Conservation (phyloP, 345 rosid genomes). For the Salix purpurea region DNA sequence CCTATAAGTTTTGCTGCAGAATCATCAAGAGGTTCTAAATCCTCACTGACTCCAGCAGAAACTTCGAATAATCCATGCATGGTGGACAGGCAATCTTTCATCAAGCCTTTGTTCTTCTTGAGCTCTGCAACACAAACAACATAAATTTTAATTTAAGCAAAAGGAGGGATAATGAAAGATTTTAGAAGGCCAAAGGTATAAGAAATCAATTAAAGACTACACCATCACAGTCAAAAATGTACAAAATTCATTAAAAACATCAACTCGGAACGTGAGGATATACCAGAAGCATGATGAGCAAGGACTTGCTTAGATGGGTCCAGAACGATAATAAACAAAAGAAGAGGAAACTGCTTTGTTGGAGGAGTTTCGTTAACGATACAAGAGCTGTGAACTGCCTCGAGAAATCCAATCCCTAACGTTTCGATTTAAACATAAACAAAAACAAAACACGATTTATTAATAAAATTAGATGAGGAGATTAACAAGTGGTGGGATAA, state of each 20-base stretch:
- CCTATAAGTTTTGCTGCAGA: too few relatives aligned
- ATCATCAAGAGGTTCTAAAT: too few relatives aligned
- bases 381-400: conserved; percentile 67
- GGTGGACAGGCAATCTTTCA: too few relatives aligned
- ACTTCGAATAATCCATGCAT: too few relatives aligned
- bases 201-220: too few relatives aligned
- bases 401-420: conserved; percentile 64
- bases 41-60: too few relatives aligned
- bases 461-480: neutral
- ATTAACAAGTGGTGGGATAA: neutral
- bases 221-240: neutral
- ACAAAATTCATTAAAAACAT: neutral
- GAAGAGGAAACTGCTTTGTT: conserved; percentile 34
- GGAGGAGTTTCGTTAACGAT: conserved; percentile 52
- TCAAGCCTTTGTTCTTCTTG: too few relatives aligned
- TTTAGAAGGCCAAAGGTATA: too few relatives aligned
- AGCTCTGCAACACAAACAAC: too few relatives aligned
- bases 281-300: conserved; percentile 69
- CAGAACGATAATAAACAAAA: conserved; percentile 26
- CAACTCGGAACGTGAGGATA: neutral
- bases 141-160: too few relatives aligned
- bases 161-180: too few relatives aligned
- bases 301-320: conserved; percentile 59
- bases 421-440: neutral
- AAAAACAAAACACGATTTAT: neutral